phyloP scores from a whole-genome alignment of 169 alveolate genomes.

The Plasmodium gonderi region DNA sequence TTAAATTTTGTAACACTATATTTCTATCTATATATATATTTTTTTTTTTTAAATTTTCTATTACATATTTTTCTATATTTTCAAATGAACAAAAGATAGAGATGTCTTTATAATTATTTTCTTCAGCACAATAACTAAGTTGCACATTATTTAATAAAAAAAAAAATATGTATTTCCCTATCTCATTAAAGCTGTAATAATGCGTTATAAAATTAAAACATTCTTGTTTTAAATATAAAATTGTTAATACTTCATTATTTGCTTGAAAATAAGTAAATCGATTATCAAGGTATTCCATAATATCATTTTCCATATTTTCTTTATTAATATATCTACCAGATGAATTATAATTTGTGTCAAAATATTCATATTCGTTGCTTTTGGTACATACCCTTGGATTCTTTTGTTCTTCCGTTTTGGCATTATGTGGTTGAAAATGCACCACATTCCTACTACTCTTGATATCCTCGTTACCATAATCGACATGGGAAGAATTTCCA shows the following conservation, averaged over 20 bases:
- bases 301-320: slow-evolving; percentile 4
- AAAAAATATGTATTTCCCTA: slow-evolving; percentile 20
- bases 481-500: neutral
- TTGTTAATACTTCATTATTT: slow-evolving; percentile 21
- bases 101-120: slow-evolving; percentile 6
- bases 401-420: neutral
- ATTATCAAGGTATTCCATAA: slow-evolving; percentile 35
- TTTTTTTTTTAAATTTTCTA: slow-evolving; percentile 33
- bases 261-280: slow-evolving; percentile 56
- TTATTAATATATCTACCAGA: neutral
- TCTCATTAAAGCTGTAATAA: slow-evolving; percentile 35
- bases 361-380: neutral
- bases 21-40: slow-evolving; percentile 53
- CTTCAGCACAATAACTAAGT: slow-evolving; percentile 13
- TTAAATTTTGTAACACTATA: slow-evolving; percentile 62
- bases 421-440: neutral
- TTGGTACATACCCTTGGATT: neutral
- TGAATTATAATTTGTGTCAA: neutral
- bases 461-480: too few species aligned
- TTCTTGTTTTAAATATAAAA: slow-evolving; percentile 38
- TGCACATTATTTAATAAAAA: slow-evolving; percentile 42
- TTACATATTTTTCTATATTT: slow-evolving; percentile 45
- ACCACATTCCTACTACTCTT: too few species aligned
- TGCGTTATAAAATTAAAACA: slow-evolving; percentile 37
- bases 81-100: slow-evolving; percentile 28